A percentile compares a stretch with the other conserved stretches of the same genome.
Evolutionary conservation across 2,329 filamentous ascomycete species (phyloP).

Genomic region (Annulohypoxylon truncatum): DNA sequence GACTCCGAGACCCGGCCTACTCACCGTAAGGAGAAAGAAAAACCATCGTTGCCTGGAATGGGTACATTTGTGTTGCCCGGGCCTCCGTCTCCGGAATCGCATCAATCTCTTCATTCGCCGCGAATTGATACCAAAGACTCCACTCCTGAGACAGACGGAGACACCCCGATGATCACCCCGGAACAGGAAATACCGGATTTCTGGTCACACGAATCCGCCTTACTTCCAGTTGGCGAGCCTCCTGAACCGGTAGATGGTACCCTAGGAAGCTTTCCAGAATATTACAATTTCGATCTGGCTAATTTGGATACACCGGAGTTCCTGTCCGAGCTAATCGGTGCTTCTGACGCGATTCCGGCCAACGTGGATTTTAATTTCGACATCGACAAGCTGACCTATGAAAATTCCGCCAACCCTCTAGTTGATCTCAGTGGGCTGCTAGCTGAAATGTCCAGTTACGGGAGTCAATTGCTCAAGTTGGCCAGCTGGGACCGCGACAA

Average conservation of each 20-base stretch:
- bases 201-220: neutral
- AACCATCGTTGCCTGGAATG: conserved; percentile 3
- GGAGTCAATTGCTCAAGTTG: neutral
- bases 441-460: conserved; percentile 2
- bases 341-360: neutral
- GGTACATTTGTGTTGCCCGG: conserved; percentile 5
- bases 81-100: neutral
- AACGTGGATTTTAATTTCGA: conserved; percentile 1
- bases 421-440: conserved; percentile 2
- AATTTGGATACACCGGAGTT: conserved; percentile 1
- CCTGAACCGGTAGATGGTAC: neutral
- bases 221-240: neutral
- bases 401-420: neutral
- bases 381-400: neutral
- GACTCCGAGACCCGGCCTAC: neutral
- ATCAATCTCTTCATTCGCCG: neutral
- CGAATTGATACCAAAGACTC: neutral
- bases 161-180: conserved; percentile 1
- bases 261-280: neutral
- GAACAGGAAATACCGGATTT: conserved; percentile 3
- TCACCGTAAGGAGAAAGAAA: conserved; percentile 1
- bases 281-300: conserved; percentile 3
- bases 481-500: neutral
- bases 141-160: neutral
- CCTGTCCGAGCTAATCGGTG: conserved; percentile 1